phyloP scores from a whole-genome alignment of 257 asterid genomes.

The Apocynum venetum region DNA sequence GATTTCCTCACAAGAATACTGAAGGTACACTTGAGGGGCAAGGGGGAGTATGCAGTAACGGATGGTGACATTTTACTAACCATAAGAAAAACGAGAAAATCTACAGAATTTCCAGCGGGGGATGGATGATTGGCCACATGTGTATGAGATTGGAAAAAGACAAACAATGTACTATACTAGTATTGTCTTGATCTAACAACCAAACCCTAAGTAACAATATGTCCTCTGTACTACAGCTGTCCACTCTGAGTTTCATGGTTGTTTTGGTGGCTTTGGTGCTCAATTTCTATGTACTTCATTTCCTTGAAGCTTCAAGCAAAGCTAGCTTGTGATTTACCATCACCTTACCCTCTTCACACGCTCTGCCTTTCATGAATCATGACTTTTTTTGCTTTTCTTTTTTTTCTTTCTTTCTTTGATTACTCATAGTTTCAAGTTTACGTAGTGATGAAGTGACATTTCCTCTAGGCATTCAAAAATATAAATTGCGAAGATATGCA shows the following conservation, averaged over 20 bases:
- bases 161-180: not conserved
- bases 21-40: no score
- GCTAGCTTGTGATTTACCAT: not conserved
- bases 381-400: not conserved
- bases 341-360: not conserved
- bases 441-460: no score
- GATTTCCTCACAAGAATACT: no score
- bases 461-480: no score
- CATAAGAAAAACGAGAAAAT: no score
- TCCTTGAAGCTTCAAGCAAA: conserved; percentile 10
- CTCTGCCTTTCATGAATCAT: conserved; percentile 1
- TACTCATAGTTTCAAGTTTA: no score
- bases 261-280: not conserved
- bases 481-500: no score
- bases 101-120: no score
- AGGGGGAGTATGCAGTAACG: no score
- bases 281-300: not conserved
- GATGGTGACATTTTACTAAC: no score
- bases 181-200: conserved; percentile 2
- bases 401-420: rapidly evolving
- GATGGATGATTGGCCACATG: no score
- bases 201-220: not conserved
- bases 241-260: not conserved
- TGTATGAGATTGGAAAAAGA: conserved; percentile 2
- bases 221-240: conserved; percentile 14